Base-by-base conservation (phyloP, 108 stramenopile genomes). In the Pseudonitzschia multiseries region DNA sequence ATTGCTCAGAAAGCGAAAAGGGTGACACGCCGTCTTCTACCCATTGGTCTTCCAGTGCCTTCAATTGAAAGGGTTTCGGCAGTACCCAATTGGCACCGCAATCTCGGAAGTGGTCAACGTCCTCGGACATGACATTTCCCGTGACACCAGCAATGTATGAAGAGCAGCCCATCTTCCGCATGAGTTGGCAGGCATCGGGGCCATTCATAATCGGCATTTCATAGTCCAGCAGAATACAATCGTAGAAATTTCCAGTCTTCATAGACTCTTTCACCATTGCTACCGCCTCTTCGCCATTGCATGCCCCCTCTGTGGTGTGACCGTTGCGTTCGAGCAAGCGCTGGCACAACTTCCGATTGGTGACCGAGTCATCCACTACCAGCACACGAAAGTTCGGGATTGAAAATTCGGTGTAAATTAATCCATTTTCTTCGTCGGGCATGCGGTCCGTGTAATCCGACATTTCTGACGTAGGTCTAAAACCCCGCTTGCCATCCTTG, bases 121-220 rank as follows among this genome's bases (percentile, higher is more conserved):
- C 81, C 41, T 82, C 81, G 44, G 73, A 46, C 48, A 82, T 68
- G 18, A 75, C 61, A 20, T 82, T 82, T 26, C 81, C 81, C 1
- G 81, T 79, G 20, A 82, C 66, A 0, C 81, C 81, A 42, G 74
- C 53, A 62, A 82, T 82, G 43, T 70, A 70, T 4, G 69, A 57
- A 20, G 77, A 73, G 53, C 70, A 75, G 1, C 81, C 81, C 77
- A 78, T 65, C 33, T 71, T 46, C n/a, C 81, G 69, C 10, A 82
- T 78, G 33, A 53, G 6, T 4, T 65, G 29, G 43, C 73, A 50
- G 43, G 81, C 81, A 48, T 48, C 69, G 21, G 81, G 81, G 15
- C 81, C 81, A 54, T 82, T 74, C 73, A 79, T 66, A 8, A 74
- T 62, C 10, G 81, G 81, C 81, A 82, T 82, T 52, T 82, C 77